Evolutionary conservation across 2,329 filamentous ascomycete species (phyloP).

Genomic region (Echinosphaeria canescens): DNA sequence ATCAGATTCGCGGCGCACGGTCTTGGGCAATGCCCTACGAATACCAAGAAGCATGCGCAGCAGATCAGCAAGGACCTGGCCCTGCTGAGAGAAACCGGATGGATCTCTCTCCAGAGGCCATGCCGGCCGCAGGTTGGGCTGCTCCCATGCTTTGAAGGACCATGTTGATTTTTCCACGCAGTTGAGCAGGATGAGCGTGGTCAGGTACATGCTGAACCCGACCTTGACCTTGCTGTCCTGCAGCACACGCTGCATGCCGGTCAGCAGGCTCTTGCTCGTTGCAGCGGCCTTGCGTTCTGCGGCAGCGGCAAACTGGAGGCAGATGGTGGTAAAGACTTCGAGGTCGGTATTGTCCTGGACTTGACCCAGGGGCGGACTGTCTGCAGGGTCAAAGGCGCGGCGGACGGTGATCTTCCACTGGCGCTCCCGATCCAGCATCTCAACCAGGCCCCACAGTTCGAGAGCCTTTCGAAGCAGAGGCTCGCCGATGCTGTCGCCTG

Average conservation of each 20-base stretch:
- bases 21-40: constrained; percentile 33
- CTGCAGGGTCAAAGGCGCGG: no score
- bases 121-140: constrained; percentile 31
- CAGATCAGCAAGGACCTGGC: constrained; percentile 32
- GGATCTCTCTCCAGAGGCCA: constrained; percentile 41
- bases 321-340: constrained; percentile 37
- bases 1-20: constrained; percentile 17
- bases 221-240: constrained; percentile 38
- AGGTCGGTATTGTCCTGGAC: constrained; percentile 30
- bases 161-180: constrained; percentile 47
- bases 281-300: constrained; percentile 39
- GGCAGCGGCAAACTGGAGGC: constrained; percentile 40
- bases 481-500: constrained; percentile 25
- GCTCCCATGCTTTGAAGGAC: constrained; percentile 47
- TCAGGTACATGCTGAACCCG: constrained; percentile 38
- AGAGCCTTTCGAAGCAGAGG: constrained; percentile 33
- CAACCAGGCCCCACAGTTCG: constrained; percentile 42
- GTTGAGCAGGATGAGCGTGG: constrained; percentile 38
- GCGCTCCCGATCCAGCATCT: constrained; percentile 41
- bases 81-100: constrained; percentile 32
- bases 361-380: constrained; percentile 19
- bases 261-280: constrained; percentile 34
- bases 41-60: constrained; percentile 40
- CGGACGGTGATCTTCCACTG: constrained; percentile 32
- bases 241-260: constrained; percentile 35